A percentile compares a stretch with the other conserved stretches of the same genome.
Evolutionary conservation across 75 land plant species (phyloP).

Genomic region (Sequoia sempervirens): DNA sequence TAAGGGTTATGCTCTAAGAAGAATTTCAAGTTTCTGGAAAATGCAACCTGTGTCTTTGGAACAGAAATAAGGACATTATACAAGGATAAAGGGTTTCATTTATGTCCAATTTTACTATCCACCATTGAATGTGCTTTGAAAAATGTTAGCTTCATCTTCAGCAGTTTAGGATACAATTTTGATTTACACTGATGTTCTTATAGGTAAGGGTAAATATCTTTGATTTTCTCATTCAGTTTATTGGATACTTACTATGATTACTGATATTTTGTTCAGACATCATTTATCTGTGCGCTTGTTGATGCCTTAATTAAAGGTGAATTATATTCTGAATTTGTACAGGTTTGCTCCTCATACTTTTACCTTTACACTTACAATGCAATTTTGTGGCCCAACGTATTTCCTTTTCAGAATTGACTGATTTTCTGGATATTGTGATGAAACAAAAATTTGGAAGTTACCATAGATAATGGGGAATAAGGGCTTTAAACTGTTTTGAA

Average conservation of each 20-base stretch:
- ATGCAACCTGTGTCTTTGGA: neutral
- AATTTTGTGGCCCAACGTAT: neutral
- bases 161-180: slow-evolving; percentile 1
- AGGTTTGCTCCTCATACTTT: slow-evolving; percentile 36
- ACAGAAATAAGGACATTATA: neutral
- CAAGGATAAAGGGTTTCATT: neutral
- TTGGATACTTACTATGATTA: slow-evolving; percentile 6
- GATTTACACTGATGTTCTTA: neutral
- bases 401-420: neutral
- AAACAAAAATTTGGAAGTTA: neutral
- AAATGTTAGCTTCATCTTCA: neutral
- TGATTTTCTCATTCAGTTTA: neutral
- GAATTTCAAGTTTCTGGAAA: neutral
- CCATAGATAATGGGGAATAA: neutral
- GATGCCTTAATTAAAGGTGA: slow-evolving; percentile 62
- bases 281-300: slow-evolving; percentile 51
- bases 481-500: neutral
- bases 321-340: slow-evolving; percentile 74
- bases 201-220: neutral
- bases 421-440: neutral
- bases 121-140: neutral
- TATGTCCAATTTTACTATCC: neutral
- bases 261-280: neutral
- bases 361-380: neutral
- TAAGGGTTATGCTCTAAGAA: neutral